These are phyloP conservation scores for Amanita rubescens DNA, from an alignment of 768 basidiomycete species.

Conservation along the genomic window DNA sequence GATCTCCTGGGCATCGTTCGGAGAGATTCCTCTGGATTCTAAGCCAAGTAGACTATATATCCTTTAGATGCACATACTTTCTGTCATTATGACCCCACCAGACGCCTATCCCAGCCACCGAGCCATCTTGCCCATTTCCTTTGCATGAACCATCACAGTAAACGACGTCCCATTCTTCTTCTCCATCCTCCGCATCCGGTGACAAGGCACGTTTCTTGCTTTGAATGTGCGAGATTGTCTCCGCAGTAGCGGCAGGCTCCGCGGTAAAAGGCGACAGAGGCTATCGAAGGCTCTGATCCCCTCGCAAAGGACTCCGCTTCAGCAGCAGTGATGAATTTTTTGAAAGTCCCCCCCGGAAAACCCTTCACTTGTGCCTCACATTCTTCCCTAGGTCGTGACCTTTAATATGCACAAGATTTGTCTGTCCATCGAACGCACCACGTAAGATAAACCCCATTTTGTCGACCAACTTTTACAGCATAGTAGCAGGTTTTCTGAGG, in stretches of 20 bases:
- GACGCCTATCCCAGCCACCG: constrained; percentile 79
- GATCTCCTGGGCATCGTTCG: constrained; percentile 75
- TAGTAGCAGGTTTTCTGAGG: constrained; percentile 54
- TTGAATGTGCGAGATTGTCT: constrained; percentile 10
- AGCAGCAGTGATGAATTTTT: constrained; percentile 51
- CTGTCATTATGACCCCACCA: constrained; percentile 75
- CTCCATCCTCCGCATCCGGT: constrained; percentile 23
- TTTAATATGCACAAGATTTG: not conserved
- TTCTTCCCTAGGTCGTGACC: constrained; percentile 49
- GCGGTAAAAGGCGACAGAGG: not conserved
- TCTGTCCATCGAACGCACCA: constrained; percentile 42
- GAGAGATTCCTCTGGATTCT: constrained; percentile 55
- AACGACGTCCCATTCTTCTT: constrained; percentile 40
- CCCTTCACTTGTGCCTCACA: constrained; percentile 63
- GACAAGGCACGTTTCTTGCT: constrained; percentile 26
- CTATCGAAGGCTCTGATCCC: constrained; percentile 9
- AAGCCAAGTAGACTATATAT: not conserved
- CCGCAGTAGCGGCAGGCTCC: not conserved
- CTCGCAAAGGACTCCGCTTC: constrained; percentile 55
- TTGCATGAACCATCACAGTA: constrained; percentile 87
- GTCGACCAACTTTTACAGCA: constrained; percentile 60
- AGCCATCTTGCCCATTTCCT: constrained; percentile 64
- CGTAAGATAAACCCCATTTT: constrained; percentile 57
- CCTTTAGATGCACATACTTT: constrained; percentile 32
- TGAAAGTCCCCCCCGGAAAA: constrained; percentile 51